Evolutionary conservation across 1,284 basidiomycete species (phyloP).

Genomic region (Melampsora americana): DNA sequence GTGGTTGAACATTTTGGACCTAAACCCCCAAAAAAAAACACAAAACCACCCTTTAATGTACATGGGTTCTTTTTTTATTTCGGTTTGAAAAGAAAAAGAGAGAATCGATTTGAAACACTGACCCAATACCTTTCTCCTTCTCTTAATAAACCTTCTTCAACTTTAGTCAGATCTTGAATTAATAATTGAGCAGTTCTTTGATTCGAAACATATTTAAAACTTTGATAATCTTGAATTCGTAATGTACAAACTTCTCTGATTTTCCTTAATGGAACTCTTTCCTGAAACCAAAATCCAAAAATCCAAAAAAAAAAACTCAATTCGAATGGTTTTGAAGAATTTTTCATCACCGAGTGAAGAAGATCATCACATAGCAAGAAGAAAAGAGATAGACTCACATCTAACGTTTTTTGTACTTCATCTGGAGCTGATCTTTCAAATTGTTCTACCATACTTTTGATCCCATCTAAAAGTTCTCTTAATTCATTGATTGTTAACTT

Average conservation of each 20-base stretch:
- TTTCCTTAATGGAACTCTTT: slow-evolving; percentile 17
- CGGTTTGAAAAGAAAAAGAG: not conserved
- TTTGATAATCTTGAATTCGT: slow-evolving; percentile 19
- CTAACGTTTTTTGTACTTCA: slow-evolving; percentile 17
- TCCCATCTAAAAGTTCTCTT: not conserved
- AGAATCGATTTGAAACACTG: not conserved
- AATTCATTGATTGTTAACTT: not conserved
- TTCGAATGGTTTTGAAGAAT: too few relatives aligned
- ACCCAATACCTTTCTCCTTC: slow-evolving; percentile 37
- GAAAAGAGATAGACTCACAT: not conserved
- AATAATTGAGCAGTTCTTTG: slow-evolving; percentile 9
- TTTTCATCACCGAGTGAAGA: too few relatives aligned
- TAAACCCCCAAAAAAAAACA: not conserved
- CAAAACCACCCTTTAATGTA: not conserved
- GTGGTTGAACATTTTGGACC: slow-evolving; percentile 38
- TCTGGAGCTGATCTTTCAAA: slow-evolving; percentile 6
- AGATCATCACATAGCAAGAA: too few relatives aligned
- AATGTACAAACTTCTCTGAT: slow-evolving; percentile 7
- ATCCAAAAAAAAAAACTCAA: not conserved
- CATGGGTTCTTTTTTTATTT: too few relatives aligned
- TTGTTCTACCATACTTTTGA: slow-evolving; percentile 5
- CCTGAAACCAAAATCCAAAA: not conserved
- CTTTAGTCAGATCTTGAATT: slow-evolving; percentile 21
- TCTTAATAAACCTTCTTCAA: slow-evolving; percentile 29
- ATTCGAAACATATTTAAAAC: not conserved